These are phyloP conservation scores for Penicillium sp. DNA, from an alignment of 2,329 filamentous ascomycete species.

Conservation along the genomic window DNA sequence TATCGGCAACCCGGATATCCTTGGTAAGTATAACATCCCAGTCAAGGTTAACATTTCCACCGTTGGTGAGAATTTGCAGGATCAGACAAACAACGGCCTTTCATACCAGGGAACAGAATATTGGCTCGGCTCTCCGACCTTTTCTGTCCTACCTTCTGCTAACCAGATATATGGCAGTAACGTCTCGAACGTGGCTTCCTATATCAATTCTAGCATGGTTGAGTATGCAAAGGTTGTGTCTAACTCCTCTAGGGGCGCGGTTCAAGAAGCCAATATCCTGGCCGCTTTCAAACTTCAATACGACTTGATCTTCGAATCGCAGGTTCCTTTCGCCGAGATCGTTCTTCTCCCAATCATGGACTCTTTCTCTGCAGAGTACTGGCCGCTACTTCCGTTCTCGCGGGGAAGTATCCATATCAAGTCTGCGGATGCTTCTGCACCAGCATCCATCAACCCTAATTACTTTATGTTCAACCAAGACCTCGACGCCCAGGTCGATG, in stretches of 20 bases:
- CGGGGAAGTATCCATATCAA: conserved; percentile 29
- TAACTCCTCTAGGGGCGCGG: conserved; percentile 26
- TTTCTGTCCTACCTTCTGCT: conserved; percentile 24
- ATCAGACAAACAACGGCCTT: conserved; percentile 39
- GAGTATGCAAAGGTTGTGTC: conserved; percentile 27
- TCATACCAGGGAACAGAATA: conserved; percentile 15
- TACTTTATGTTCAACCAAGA: conserved; percentile 32
- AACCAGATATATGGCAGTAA: conserved; percentile 28
- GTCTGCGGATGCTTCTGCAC: conserved; percentile 19
- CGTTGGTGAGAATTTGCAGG: conserved; percentile 54
- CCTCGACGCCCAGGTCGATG: conserved; percentile 20
- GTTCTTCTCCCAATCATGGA: conserved; percentile 21
- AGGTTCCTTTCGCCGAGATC: conserved; percentile 29
- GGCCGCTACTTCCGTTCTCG: conserved; percentile 31
- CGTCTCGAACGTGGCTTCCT: conserved; percentile 17
- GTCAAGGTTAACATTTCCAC: conserved; percentile 35
- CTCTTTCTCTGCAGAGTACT: conserved; percentile 25
- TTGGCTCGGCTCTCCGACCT: conserved; percentile 24
- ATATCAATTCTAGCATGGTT: conserved; percentile 23
- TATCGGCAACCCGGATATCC: conserved; percentile 49
- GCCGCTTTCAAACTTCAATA: conserved; percentile 28
- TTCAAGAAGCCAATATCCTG: conserved; percentile 25
- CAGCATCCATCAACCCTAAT: conserved; percentile 30
- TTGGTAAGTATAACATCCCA: conserved; percentile 29
- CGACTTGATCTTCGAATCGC: conserved; percentile 28